Conservation (phyloP, 192 early-diverging fungal genomes). For the Obelidium mucronatum region DNA sequence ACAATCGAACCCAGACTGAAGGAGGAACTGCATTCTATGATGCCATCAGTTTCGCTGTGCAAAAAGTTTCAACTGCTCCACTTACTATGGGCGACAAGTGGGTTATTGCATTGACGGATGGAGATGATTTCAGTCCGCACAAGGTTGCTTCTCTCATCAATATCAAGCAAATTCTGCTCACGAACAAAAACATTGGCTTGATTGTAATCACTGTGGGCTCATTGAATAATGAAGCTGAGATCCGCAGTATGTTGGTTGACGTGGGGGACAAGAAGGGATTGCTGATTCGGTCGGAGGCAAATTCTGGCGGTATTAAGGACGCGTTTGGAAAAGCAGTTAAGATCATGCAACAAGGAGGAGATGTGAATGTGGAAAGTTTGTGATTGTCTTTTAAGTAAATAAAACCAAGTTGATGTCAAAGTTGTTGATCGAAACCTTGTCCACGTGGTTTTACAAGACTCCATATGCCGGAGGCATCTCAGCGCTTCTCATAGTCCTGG, state of each 20-base stretch:
- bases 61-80: neutral
- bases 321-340: constrained; percentile 30
- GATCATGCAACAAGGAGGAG: constrained; percentile 13
- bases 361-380: constrained; percentile 29
- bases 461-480: neutral
- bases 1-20: constrained; percentile 8
- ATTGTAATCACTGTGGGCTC: constrained; percentile 36
- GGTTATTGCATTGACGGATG: constrained; percentile 35
- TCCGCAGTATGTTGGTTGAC: neutral
- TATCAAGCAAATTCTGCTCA: neutral
- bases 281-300: constrained; percentile 26
- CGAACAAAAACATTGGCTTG: constrained; percentile 8
- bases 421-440: no score
- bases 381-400: no score
- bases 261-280: constrained; percentile 11
- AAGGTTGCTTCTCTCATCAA: neutral
- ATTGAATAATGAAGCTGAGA: constrained; percentile 3
- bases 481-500: neutral
- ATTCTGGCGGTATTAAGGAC: constrained; percentile 24
- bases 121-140: constrained; percentile 6
- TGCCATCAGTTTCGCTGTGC: neutral
- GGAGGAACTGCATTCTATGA: constrained; percentile 36
- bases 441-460: neutral
- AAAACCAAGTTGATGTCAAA: no score
- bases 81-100: neutral